Base-by-base conservation (phyloP, 2,329 filamentous ascomycete genomes). In the Botrytis tulipae region DNA sequence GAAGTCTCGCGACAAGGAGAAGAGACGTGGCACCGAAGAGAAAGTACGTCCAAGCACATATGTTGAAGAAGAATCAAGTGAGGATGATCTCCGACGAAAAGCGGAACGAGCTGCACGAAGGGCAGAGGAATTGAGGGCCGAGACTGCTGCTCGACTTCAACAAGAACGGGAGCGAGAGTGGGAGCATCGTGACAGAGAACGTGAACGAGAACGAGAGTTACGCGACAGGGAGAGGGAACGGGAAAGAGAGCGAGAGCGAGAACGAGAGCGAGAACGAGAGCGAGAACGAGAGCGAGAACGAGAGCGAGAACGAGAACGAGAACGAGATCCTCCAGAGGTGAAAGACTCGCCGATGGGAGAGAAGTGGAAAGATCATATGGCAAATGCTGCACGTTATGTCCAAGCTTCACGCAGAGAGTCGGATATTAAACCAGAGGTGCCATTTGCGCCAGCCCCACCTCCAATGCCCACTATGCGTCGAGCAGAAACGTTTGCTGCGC, bases 1-100 rank as follows among this genome's bases (percentile, higher is more conserved):
- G 78, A 83, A 79, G 77, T 77, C 75, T 67, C 78, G 72, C 73
- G 85, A 85, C 35, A 81, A 81, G 76, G 80, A 82, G 61, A 80
- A 76, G 62, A 84, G 85, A 67, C 82, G 80, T 69, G 82, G 76
- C 8, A 72, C 76, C 2, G 80, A 82, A 29, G 80, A 82, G 71
- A 81, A 80, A 71, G 66, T 74, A 16, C 74, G 74, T 48, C 57
- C 71, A 22, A 40, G 65, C 16, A 68, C 77, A 25, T 78, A 78
- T 74, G 76, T 78, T 14, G 78, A 80, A 22, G 79, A 78, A 29
- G 78, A 80, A 57, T 76, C 76, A 40, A 76, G 77, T 42, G 77
- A 78, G 29, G 75, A 78, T 62, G 72, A 62, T 22, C 66, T 73
- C 32, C 70, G 73, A 32, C 66, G 76, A 48, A 73, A 75, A 71